Evolutionary conservation across 805 yeast species (phyloP).

Genomic region (Henningerozyma blattae): DNA sequence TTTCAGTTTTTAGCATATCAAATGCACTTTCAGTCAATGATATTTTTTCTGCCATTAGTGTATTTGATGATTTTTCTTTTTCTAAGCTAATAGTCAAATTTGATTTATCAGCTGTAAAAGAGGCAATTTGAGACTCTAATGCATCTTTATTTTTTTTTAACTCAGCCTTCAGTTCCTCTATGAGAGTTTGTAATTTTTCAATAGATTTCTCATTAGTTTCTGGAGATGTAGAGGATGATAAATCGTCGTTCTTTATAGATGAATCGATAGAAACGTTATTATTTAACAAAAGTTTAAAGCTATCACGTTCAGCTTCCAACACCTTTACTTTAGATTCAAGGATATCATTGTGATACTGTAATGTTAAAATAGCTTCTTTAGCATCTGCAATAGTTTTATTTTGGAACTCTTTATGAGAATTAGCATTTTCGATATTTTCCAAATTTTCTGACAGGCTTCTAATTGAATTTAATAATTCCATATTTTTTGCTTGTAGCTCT

Average conservation of each 20-base stretch:
- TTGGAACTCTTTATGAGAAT: slow-evolving; percentile 3
- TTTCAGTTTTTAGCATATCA: slow-evolving; percentile 33
- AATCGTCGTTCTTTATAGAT: no score
- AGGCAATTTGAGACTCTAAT: slow-evolving; percentile 36
- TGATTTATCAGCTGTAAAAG: slow-evolving; percentile 31
- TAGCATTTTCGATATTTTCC: slow-evolving; percentile 44
- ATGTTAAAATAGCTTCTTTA: slow-evolving; percentile 49
- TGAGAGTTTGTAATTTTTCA: slow-evolving; percentile 19
- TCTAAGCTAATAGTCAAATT: slow-evolving; percentile 39
- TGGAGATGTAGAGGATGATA: no score
- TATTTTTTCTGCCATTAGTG: slow-evolving; percentile 41
- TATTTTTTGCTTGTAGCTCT: slow-evolving; percentile 64
- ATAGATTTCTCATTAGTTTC: slow-evolving; percentile 3
- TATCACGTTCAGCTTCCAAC: slow-evolving; percentile 56
- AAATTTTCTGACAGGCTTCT: slow-evolving; percentile 49
- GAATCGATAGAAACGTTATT: background rate
- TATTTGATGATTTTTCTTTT: slow-evolving; percentile 40
- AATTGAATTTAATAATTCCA: slow-evolving; percentile 52
- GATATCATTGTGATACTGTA: slow-evolving; percentile 46
- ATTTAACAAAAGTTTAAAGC: slow-evolving; percentile 29
- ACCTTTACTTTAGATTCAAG: slow-evolving; percentile 41
- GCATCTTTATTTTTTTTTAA: slow-evolving; percentile 34
- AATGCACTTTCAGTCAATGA: slow-evolving; percentile 30
- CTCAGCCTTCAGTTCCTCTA: no score
- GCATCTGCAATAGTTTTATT: slow-evolving; percentile 51